Conservation (phyloP, 345 rosid genomes). For the Salix caprea region DNA sequence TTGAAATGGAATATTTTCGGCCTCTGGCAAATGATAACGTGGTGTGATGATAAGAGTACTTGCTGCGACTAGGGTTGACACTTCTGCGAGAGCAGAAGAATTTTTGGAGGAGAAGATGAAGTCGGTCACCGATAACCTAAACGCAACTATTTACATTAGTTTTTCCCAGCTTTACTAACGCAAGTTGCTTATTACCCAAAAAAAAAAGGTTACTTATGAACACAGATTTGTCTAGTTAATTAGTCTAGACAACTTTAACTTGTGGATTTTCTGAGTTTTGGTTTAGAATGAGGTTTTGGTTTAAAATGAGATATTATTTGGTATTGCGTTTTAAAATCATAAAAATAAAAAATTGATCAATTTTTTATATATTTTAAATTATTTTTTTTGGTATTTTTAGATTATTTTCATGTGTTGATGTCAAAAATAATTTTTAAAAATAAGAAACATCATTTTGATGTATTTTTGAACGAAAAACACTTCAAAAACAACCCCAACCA, state of each 20-base stretch:
- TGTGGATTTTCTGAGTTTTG: neutral
- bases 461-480: no score
- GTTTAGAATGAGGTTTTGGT: neutral
- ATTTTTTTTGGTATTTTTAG: no score
- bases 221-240: neutral
- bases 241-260: neutral
- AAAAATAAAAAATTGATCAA: no score
- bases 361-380: no score
- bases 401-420: no score
- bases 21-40: neutral
- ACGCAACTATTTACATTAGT: conserved; percentile 19
- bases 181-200: neutral
- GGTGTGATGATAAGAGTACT: conserved; percentile 7
- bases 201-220: no score
- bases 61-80: neutral
- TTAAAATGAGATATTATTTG: neutral
- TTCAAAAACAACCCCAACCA: no score
- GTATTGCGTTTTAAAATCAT: no score
- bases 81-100: neutral
- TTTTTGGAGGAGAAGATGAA: conserved; percentile 35
- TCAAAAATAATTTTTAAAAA: no score
- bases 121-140: conserved; percentile 75
- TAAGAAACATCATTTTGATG: no score
- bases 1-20: conserved; percentile 10
- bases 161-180: conserved; percentile 9